Evolutionary conservation across 768 basidiomycete species (phyloP).

Genomic region (Boletus reticulatus): DNA sequence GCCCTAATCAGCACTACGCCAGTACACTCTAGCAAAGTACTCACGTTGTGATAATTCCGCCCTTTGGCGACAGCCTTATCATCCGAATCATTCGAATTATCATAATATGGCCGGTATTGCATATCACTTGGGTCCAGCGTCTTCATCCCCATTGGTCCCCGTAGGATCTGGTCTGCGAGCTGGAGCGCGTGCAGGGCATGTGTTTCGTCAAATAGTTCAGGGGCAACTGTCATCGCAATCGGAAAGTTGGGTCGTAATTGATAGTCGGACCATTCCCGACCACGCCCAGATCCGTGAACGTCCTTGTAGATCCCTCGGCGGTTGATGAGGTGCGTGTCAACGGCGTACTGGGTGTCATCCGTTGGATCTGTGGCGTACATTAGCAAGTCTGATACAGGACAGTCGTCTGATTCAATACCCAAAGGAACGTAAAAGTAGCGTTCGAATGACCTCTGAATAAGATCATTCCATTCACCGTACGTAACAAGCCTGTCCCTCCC

Average conservation of each 20-base stretch:
- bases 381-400: background rate
- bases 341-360: constrained; percentile 67
- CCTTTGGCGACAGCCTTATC: constrained; percentile 89
- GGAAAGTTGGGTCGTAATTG: constrained; percentile 93
- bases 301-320: constrained; percentile 98
- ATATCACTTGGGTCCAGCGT: constrained; percentile 86
- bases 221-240: constrained; percentile 95
- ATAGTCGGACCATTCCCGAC: constrained; percentile 95
- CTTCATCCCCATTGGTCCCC: constrained; percentile 94
- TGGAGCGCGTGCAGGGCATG: constrained; percentile 79
- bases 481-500: constrained; percentile 70
- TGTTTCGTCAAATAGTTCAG: constrained; percentile 83
- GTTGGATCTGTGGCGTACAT: constrained; percentile 50
- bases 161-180: constrained; percentile 76
- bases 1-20: constrained; percentile 12
- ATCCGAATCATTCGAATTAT: constrained; percentile 89
- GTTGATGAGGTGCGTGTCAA: constrained; percentile 72
- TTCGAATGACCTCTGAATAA: constrained; percentile 88
- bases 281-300: constrained; percentile 84
- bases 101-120: constrained; percentile 89
- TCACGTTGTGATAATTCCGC: constrained; percentile 88
- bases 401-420: constrained; percentile 39
- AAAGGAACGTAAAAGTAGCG: constrained; percentile 86
- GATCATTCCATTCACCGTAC: constrained; percentile 85
- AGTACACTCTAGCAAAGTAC: constrained; percentile 16